Conservation (phyloP, 106 monocot species). For the Dendrobium catenatum region DNA sequence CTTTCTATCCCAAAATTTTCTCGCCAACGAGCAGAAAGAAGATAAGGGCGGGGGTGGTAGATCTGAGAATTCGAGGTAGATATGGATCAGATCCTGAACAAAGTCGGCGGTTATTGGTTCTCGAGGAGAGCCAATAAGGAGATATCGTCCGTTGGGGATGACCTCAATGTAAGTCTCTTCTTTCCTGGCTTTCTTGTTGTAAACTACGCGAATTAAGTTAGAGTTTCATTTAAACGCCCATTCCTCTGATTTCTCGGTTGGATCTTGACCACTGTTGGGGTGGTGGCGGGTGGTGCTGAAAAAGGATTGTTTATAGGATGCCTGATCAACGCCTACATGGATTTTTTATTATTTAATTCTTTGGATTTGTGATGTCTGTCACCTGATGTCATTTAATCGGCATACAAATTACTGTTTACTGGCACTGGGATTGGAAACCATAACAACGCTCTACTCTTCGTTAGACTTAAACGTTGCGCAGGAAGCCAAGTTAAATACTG, state of each 20-base stretch:
- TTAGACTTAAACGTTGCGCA: too few species aligned
- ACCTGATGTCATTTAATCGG: too few species aligned
- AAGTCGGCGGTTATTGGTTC: slow-evolving; percentile 52
- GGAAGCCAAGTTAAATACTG: too few species aligned
- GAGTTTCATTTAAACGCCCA: not conserved
- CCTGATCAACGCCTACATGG: not conserved
- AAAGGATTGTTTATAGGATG: not conserved
- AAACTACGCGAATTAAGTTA: not conserved
- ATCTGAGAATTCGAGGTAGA: slow-evolving; percentile 3
- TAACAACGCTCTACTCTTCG: too few species aligned
- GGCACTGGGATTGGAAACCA: too few species aligned
- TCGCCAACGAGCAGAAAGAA: not conserved
- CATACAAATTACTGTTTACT: too few species aligned
- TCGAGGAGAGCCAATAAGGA: slow-evolving; percentile 45
- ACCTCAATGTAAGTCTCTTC: slow-evolving; percentile 37
- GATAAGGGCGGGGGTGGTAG: not conserved
- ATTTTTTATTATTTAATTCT: too few species aligned
- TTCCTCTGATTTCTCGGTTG: not conserved
- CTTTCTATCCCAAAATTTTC: not conserved
- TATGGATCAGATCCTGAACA: slow-evolving; percentile 61
- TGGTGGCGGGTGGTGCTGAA: not conserved
- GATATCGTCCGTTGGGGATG: slow-evolving; percentile 53
- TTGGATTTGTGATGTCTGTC: too few species aligned
- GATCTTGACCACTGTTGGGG: not conserved
- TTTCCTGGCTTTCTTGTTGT: not conserved